phyloP scores from a whole-genome alignment of 306 rosid species.

The Delonix regia region DNA sequence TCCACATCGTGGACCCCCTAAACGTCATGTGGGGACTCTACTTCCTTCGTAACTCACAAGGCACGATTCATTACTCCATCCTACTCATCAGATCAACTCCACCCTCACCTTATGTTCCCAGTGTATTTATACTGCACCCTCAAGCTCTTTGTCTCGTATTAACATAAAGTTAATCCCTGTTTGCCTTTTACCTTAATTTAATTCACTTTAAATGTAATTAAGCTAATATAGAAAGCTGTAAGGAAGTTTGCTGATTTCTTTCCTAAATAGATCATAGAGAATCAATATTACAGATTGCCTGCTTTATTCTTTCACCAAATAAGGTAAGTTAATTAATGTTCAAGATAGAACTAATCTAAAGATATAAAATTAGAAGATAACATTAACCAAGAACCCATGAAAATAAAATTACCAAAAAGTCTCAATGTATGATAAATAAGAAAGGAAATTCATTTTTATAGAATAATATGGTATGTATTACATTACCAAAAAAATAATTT shows the following conservation, averaged over 20 bases:
- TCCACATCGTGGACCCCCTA: not conserved
- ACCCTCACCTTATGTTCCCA: not conserved
- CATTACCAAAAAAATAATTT: not conserved
- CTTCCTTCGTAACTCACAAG: not conserved
- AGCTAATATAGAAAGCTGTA: not conserved
- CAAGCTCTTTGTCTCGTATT: not conserved
- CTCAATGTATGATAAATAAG: not conserved
- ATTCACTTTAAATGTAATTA: not conserved
- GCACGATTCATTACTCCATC: not conserved
- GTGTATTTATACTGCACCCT: not conserved
- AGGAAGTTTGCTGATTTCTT: not conserved
- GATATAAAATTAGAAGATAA: not conserved
- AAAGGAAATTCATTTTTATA: not conserved
- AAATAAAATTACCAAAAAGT: not conserved
- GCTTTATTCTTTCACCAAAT: not conserved
- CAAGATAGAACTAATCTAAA: not conserved
- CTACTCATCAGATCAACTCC: not conserved
- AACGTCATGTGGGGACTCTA: not conserved
- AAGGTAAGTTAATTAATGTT: not conserved
- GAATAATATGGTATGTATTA: not conserved
- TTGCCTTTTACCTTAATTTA: no score
- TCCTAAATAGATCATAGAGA: not conserved
- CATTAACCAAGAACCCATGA: not conserved
- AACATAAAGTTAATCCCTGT: not conserved
- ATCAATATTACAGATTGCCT: slow-evolving; percentile 5